A percentile compares a stretch with the other conserved stretches of the same genome.
Conservation (phyloP, 2,329 filamentous ascomycete species). For the Tolypocladium amazonense region DNA sequence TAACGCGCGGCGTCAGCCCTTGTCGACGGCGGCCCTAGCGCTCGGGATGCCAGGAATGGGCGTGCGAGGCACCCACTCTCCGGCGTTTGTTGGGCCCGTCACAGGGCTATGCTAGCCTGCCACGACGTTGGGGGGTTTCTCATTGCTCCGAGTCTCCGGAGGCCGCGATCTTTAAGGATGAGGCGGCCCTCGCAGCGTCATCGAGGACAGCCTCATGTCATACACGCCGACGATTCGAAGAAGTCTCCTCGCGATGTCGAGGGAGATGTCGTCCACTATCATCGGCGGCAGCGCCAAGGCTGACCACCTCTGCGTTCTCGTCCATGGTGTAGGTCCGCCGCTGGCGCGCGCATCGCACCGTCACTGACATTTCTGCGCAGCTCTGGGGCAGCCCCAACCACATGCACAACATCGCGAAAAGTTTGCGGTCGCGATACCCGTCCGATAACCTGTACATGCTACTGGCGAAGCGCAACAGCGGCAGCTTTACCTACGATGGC, state of each 20-base stretch:
- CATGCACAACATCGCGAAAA: slow-evolving; percentile 56
- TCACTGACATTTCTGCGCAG: slow-evolving; percentile 20
- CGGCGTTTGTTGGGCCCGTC: not conserved
- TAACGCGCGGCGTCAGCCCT: not conserved
- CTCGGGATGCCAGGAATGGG: not conserved
- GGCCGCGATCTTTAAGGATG: not conserved
- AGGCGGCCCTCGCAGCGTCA: not conserved
- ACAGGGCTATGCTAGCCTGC: not conserved
- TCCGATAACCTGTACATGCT: slow-evolving; percentile 59
- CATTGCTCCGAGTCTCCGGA: not conserved
- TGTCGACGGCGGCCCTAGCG: not conserved
- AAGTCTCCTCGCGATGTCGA: not conserved
- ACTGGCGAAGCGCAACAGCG: slow-evolving; percentile 61
- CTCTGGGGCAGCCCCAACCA: slow-evolving; percentile 74
- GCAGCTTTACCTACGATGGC: slow-evolving; percentile 62
- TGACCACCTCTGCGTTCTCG: slow-evolving; percentile 65
- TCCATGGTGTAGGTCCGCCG: slow-evolving; percentile 55
- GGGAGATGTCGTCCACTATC: slow-evolving; percentile 13
- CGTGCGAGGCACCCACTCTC: not conserved
- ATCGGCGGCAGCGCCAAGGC: slow-evolving; percentile 42
- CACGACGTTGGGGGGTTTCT: not conserved
- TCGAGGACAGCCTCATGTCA: not conserved
- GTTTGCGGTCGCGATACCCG: slow-evolving; percentile 49
- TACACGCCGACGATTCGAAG: not conserved
- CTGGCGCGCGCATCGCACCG: slow-evolving; percentile 1